Conservation (phyloP, 169 alveolate species). For the Plasmodium chabaudi region DNA sequence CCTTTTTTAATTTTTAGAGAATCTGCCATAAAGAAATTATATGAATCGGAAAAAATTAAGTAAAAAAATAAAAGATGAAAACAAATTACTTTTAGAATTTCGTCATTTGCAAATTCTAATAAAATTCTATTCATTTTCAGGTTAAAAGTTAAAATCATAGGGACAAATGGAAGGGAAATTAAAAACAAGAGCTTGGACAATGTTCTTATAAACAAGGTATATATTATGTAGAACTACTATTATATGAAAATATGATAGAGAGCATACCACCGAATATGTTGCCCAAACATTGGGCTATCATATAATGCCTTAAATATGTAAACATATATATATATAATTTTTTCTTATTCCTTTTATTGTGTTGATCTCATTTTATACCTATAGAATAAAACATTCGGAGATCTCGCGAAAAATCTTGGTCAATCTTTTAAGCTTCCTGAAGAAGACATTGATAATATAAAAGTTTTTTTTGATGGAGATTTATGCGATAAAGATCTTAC, state of each 20-base stretch:
- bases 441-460: constrained; percentile 58
- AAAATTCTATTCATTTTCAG: constrained; percentile 8
- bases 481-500: constrained; percentile 52
- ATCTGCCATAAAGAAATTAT: constrained; percentile 30
- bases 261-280: too few relatives aligned
- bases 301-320: too few relatives aligned
- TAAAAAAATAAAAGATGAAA: constrained; percentile 3
- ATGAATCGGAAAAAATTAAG: constrained; percentile 50
- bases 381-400: constrained; percentile 72
- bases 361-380: neutral
- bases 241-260: too few relatives aligned
- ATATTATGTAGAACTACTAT: neutral
- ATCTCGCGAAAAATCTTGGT: constrained; percentile 48
- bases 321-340: neutral
- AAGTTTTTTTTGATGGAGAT: constrained; percentile 70
- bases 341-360: neutral
- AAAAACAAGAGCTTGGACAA: constrained; percentile 61
- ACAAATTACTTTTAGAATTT: neutral
- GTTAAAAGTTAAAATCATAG: constrained; percentile 65
- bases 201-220: constrained; percentile 71
- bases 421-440: constrained; percentile 49
- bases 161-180: constrained; percentile 53
- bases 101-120: neutral
- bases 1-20: constrained; percentile 16
- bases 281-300: too few relatives aligned